phyloP scores from a whole-genome alignment of 1,139 yeast species.

The Geotrichum cucujoidarum region DNA sequence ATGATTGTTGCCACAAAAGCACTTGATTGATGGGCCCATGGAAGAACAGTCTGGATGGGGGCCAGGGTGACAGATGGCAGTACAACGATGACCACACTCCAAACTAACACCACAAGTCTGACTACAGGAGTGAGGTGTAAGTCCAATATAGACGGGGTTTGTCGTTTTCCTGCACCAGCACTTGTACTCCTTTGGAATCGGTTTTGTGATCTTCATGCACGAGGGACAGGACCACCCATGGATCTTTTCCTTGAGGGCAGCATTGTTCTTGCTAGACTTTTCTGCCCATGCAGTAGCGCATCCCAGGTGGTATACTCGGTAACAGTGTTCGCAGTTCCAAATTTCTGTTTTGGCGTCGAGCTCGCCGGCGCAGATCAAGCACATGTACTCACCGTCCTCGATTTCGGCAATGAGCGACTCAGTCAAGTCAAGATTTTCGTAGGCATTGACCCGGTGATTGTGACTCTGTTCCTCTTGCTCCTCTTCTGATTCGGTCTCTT shows the following conservation, averaged over 20 bases:
- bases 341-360: conserved; percentile 60
- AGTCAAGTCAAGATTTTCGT: conserved; percentile 29
- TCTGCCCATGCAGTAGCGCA: conserved; percentile 81
- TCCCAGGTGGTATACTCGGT: conserved; percentile 71
- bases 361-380: conserved; percentile 82
- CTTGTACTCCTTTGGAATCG: conserved; percentile 57
- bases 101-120: conserved; percentile 62
- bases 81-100: conserved; percentile 70
- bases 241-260: conserved; percentile 20
- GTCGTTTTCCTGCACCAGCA: conserved; percentile 89
- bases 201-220: conserved; percentile 55
- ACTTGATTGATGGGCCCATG: conserved; percentile 60
- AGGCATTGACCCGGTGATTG: not conserved
- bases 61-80: conserved; percentile 81
- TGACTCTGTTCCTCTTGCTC: not conserved
- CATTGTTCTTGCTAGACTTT: conserved; percentile 40
- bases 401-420: conserved; percentile 47
- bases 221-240: conserved; percentile 84
- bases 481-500: not conserved
- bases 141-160: conserved; percentile 57
- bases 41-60: conserved; percentile 82
- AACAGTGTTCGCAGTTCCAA: conserved; percentile 73
- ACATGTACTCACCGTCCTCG: conserved; percentile 62
- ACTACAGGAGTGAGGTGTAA: conserved; percentile 85
- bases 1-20: conserved; percentile 68